Evolutionary conservation across 352 stramenopile species (phyloP).

Genomic region (Globisporangium ultimum): DNA sequence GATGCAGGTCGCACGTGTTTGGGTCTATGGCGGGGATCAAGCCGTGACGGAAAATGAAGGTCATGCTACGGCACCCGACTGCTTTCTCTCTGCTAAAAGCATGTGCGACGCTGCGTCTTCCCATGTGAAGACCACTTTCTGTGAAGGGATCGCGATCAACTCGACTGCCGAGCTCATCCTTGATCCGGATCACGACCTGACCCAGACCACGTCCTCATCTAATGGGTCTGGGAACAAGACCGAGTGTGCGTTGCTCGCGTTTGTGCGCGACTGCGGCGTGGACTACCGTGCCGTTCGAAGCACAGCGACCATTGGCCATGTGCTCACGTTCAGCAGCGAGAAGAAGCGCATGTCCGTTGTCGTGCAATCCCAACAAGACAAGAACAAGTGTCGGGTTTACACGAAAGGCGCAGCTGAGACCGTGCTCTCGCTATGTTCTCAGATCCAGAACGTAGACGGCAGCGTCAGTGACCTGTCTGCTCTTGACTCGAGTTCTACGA

Average conservation of each 20-base stretch:
- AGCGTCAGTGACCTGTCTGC: not conserved
- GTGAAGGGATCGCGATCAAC: conserved; percentile 78
- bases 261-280: conserved; percentile 21
- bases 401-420: conserved; percentile 59
- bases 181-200: no score
- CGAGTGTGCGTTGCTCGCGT: conserved; percentile 41
- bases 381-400: conserved; percentile 24
- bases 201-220: no score
- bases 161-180: conserved; percentile 71
- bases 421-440: conserved; percentile 41
- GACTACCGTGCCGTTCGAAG: conserved; percentile 29
- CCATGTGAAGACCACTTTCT: conserved; percentile 25
- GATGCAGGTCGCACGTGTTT: conserved; percentile 90
- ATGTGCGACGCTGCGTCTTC: not conserved
- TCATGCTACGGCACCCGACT: no score
- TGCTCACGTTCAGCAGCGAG: conserved; percentile 89
- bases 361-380: conserved; percentile 22
- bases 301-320: conserved; percentile 18
- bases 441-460: conserved; percentile 18
- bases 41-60: no score
- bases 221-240: conserved; percentile 31
- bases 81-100: no score
- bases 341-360: conserved; percentile 94
- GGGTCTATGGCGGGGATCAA: conserved; percentile 20
- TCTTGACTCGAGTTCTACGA: conserved; percentile 4